Conservation (phyloP, 176 grass and related monocot species). For the Aegilops speltoides region DNA sequence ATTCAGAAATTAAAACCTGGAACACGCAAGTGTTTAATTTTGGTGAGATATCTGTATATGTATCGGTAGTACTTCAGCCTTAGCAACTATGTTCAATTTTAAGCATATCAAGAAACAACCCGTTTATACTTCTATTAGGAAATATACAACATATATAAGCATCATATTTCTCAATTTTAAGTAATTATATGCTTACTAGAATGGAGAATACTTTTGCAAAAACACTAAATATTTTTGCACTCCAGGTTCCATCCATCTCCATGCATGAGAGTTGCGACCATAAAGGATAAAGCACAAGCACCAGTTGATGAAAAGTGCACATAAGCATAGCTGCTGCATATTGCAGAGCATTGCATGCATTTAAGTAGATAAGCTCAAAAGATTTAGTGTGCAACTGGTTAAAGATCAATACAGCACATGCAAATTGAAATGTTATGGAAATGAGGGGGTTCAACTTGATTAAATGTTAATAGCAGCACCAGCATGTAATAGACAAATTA, state of each 20-base stretch:
- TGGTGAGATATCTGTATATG: background rate
- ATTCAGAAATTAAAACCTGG: background rate
- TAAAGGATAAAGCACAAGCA: background rate
- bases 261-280: background rate
- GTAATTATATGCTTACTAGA: background rate
- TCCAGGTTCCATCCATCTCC: background rate
- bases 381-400: background rate
- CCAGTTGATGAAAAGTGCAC: background rate
- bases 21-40: background rate
- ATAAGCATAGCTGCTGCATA: background rate
- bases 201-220: background rate
- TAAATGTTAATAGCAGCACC: background rate
- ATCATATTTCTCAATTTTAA: background rate
- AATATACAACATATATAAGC: background rate
- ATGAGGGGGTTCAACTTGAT: background rate
- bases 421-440: background rate
- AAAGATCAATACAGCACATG: background rate
- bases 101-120: background rate
- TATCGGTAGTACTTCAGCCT: background rate
- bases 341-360: background rate
- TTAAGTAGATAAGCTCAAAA: background rate
- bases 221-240: background rate
- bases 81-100: background rate
- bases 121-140: background rate
- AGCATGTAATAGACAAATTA: background rate